Conservation (phyloP, 208 protist genomes). For the Acanthamoeba lenticulata region DNA sequence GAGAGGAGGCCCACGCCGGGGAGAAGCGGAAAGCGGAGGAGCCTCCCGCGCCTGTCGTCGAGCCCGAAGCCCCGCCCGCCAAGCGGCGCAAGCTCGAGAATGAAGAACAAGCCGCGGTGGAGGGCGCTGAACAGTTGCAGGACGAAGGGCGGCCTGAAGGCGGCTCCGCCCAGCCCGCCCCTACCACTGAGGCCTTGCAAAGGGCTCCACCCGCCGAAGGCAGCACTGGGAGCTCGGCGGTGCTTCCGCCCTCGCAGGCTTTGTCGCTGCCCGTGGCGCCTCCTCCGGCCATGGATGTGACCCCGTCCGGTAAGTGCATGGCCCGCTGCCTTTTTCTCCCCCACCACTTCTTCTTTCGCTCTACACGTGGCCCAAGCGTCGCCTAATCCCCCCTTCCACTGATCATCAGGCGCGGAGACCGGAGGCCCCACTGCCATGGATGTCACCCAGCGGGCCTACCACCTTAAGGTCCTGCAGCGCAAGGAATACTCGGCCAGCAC, state of each 20-base stretch:
- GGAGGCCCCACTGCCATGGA: background rate
- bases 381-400: too few species aligned
- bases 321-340: too few species aligned
- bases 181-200: too few species aligned
- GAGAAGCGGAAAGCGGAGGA: background rate
- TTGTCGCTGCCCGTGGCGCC: background rate
- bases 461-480: background rate
- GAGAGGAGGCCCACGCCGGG: background rate
- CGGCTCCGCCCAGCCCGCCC: background rate
- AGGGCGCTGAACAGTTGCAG: too few species aligned
- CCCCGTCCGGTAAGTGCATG: background rate
- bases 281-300: background rate
- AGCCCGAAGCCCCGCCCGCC: background rate
- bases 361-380: too few species aligned
- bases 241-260: background rate
- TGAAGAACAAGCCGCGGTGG: background rate
- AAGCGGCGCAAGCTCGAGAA: background rate
- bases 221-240: background rate
- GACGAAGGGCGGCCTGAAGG: too few species aligned
- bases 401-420: background rate
- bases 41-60: background rate
- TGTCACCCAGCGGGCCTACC: background rate
- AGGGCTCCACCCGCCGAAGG: background rate
- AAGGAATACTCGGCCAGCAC: background rate
- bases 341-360: too few species aligned